Evolutionary conservation across 1,284 basidiomycete genomes (phyloP), one percentile per base, ranked within the genome.

Genomic region (Farysia itapuensis): DNA sequence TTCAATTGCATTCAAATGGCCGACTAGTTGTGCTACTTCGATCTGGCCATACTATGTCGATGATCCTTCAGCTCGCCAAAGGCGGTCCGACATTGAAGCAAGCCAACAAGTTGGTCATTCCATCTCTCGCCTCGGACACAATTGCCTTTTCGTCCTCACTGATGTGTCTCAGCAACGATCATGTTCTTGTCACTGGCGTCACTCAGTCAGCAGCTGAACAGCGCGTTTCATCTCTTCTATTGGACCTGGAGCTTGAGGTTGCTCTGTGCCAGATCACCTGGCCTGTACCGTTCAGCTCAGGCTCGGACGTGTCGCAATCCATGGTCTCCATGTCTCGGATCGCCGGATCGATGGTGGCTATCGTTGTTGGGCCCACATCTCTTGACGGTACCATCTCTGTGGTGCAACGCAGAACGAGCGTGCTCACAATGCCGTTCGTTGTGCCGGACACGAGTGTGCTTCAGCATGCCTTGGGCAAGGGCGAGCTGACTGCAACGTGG

Each of bases 401-500:
- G 15, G 45, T 49, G 18, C 57, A 53, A 33, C 57, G 57, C 36
- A 37, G 51, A 25, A 19, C 41, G 3, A 56, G 51, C 35, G 44
- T 57, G 16, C 53, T 63, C 13, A 31, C 52, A 0, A 15, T 63
- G 15, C 49, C 59, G 2, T 63, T 63, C 20, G 39, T 36, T 7
- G 52, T 48, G 4, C 59, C 59, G 4, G 48, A 57, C 24, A 22
- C 20, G 31, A 63, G 59, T 31, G 53, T 63, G 22, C 53, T 63
- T 5, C 48, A 48, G 19, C 48, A 63, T 26, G 59, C 52, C 7
- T 38, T 63, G 4, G 59, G 59, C 44, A 63, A 63, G 34, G 52
- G 59, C 5, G 44, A 63, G 20, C 39, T 63, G 28, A 63, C 52
- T 5, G 35, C 43, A 14, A 26, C 35, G 25, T 63, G 59, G 59